Percentiles rank a stretch among this genome's conserved stretches.
phyloP scores from a whole-genome alignment of 257 asterid species.

The Solanum paucissectum region DNA sequence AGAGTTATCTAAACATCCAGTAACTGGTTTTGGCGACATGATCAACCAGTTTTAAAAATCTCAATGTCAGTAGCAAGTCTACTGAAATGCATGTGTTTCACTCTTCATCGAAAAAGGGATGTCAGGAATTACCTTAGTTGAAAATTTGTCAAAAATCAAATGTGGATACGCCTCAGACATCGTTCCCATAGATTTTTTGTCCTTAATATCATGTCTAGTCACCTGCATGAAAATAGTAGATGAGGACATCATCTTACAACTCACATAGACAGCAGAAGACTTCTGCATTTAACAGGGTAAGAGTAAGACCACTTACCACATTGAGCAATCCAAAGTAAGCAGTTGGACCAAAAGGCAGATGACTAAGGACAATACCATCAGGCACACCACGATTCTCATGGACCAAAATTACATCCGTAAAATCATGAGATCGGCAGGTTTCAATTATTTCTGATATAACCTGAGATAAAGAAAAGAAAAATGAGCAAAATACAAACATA shows the following conservation, averaged over 20 bases:
- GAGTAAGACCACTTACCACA: constrained; percentile 53
- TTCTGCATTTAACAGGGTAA: neutral
- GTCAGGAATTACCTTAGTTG: neutral
- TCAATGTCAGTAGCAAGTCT: neutral
- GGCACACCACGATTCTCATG: constrained; percentile 98
- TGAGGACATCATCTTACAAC: constrained; percentile 1
- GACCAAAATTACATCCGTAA: constrained; percentile 79
- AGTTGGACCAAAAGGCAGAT: constrained; percentile 94
- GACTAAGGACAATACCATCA: constrained; percentile 76
- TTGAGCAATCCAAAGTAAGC: constrained; percentile 86
- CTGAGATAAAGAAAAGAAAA: constrained; percentile 18
- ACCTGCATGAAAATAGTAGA: constrained; percentile 39
- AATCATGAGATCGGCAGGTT: constrained; percentile 83
- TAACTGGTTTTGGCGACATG: neutral
- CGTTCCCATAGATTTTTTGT: constrained; percentile 1
- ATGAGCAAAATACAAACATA: neutral
- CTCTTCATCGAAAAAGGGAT: neutral
- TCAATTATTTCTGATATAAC: constrained; percentile 86
- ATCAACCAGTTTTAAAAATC: neutral
- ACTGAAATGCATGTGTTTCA: neutral
- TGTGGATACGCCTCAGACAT: neutral
- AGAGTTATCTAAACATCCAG: neutral
- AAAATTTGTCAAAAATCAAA: neutral
- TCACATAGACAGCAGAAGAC: neutral
- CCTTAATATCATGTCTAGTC: constrained; percentile 32